A percentile compares a stretch with the other conserved stretches of the same genome.
Evolutionary conservation across 495 filamentous ascomycete species (phyloP).

Genomic region (Tuber aestivum): DNA sequence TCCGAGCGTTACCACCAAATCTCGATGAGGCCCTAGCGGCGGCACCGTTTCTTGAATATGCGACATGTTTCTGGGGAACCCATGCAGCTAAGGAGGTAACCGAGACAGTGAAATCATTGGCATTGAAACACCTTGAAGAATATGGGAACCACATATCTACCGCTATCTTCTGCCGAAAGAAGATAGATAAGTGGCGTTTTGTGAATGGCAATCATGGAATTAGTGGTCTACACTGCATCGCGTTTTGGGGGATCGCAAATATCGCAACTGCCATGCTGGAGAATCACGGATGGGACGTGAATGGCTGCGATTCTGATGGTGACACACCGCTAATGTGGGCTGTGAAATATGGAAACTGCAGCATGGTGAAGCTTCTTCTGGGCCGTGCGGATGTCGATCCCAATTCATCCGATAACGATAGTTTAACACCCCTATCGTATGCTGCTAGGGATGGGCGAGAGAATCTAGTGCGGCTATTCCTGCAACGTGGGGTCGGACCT

Average conservation of each 20-base stretch:
- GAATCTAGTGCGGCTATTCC: neutral
- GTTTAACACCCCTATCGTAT: neutral
- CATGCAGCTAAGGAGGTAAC: neutral
- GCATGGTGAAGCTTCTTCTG: neutral
- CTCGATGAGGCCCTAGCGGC: neutral
- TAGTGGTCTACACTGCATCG: neutral
- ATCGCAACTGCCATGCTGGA: too few species aligned
- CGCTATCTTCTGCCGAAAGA: too few species aligned
- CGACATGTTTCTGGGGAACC: neutral
- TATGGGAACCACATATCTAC: too few species aligned
- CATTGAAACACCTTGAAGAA: too few species aligned
- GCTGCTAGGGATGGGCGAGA: neutral
- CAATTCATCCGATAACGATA: neutral
- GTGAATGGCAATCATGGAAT: neutral
- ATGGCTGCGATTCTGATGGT: too few species aligned
- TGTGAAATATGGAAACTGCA: too few species aligned
- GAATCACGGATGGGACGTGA: too few species aligned
- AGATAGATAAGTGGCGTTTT: too few species aligned
- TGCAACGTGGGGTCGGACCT: neutral
- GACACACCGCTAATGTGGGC: too few species aligned
- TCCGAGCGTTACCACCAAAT: neutral
- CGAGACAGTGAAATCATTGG: too few species aligned
- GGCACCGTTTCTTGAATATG: neutral
- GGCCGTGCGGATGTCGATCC: neutral
- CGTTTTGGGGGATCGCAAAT: too few species aligned